These are phyloP conservation scores for Dryas alaskensis DNA, from an alignment of 306 rosid species.

Conservation along the genomic window DNA sequence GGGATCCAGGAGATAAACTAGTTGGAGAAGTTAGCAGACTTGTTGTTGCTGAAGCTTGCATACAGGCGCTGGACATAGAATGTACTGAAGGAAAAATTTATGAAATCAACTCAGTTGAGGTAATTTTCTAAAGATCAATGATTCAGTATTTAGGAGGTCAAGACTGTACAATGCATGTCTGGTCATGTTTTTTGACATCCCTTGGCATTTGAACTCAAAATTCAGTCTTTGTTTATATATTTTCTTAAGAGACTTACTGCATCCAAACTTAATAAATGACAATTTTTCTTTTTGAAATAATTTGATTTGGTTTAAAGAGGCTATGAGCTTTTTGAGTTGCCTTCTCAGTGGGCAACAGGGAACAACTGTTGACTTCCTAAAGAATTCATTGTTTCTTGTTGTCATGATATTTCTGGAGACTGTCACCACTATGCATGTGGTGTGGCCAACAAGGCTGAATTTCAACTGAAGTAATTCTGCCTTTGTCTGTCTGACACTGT, in stretches of 20 bases:
- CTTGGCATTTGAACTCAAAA: not conserved
- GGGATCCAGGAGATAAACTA: conserved; percentile 76
- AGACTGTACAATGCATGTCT: not conserved
- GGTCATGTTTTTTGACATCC: not conserved
- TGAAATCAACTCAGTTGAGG: conserved; percentile 86
- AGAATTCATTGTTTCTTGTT: too few species aligned
- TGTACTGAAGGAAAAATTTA: conserved; percentile 71
- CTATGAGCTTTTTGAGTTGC: not conserved
- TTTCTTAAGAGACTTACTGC: not conserved
- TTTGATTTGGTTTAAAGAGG: not conserved
- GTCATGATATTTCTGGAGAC: too few species aligned
- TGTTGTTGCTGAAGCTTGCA: conserved; percentile 92
- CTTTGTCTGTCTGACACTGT: too few species aligned
- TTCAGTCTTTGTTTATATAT: not conserved
- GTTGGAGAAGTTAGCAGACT: conserved; percentile 93
- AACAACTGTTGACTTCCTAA: too few species aligned
- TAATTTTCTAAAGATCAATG: conserved; percentile 33
- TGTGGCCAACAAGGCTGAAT: too few species aligned
- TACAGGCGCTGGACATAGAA: conserved; percentile 82
- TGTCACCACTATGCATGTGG: too few species aligned
- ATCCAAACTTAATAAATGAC: not conserved
- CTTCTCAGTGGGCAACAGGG: too few species aligned
- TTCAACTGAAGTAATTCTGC: too few species aligned
- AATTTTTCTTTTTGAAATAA: too few species aligned
- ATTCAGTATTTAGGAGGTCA: not conserved